Conservation (phyloP, 345 rosid genomes). For the Eucalyptus caleyi region DNA sequence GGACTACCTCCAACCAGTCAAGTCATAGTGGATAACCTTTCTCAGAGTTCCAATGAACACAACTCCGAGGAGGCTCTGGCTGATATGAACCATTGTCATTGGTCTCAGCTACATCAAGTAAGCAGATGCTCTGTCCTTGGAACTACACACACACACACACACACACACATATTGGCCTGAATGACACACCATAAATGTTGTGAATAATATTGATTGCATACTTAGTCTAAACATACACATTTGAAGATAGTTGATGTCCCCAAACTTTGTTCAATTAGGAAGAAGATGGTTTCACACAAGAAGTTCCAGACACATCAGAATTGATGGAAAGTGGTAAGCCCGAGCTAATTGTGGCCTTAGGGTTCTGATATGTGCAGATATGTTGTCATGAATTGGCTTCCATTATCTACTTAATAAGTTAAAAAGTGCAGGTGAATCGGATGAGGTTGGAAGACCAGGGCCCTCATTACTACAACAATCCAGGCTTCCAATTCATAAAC, state of each 20-base stretch:
- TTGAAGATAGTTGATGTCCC: not conserved
- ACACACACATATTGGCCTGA: not conserved
- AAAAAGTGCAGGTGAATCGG: not conserved
- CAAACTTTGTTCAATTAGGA: slow-evolving; percentile 18
- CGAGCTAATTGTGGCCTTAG: not conserved
- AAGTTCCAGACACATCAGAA: slow-evolving; percentile 4
- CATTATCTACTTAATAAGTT: not conserved
- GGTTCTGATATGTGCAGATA: not conserved
- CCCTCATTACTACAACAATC: slow-evolving; percentile 3
- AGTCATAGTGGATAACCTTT: slow-evolving; percentile 15
- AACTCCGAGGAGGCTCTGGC: slow-evolving; percentile 8
- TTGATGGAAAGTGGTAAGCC: slow-evolving; percentile 20
- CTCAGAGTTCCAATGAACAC: slow-evolving; percentile 13
- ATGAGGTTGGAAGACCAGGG: not conserved
- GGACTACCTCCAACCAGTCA: slow-evolving; percentile 28
- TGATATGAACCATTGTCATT: slow-evolving; percentile 6
- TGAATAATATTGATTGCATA: not conserved
- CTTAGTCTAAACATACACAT: not conserved
- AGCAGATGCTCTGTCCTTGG: not conserved
- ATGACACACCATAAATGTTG: not conserved
- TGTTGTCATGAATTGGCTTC: not conserved
- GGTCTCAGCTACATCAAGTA: not conserved
- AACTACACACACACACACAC: not conserved
- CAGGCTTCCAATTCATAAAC: slow-evolving; percentile 1
- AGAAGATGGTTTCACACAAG: slow-evolving; percentile 9